Percentiles rank a stretch among this genome's conserved stretches.
These are phyloP conservation scores for Fragaria iinumae DNA, from an alignment of 306 rosid species.

Conservation along the genomic window DNA sequence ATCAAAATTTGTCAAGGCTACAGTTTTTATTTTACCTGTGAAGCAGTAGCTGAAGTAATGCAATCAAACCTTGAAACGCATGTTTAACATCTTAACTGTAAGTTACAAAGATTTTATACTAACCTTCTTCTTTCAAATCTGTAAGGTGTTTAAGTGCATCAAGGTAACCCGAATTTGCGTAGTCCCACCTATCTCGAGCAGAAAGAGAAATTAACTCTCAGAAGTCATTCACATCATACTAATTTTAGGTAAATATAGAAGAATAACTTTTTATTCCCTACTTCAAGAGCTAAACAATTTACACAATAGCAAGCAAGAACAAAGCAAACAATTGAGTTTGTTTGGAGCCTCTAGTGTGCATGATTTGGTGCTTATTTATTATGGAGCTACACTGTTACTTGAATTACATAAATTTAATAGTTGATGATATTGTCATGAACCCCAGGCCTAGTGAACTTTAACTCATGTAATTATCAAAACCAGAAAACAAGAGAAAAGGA, in stretches of 20 bases:
- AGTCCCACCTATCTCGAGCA: slow-evolving; percentile 80
- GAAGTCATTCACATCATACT: not conserved
- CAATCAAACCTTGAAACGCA: slow-evolving; percentile 35
- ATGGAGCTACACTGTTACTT: not conserved
- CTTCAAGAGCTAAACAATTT: not conserved
- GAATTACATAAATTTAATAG: not conserved
- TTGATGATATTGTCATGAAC: not conserved
- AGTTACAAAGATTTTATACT: slow-evolving; percentile 17
- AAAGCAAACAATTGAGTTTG: not conserved
- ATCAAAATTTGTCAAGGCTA: slow-evolving; percentile 88
- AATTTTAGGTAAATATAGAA: not conserved
- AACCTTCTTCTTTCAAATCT: slow-evolving; percentile 87
- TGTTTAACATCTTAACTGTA: slow-evolving; percentile 2
- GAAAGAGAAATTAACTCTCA: slow-evolving; percentile 18
- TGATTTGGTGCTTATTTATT: not conserved
- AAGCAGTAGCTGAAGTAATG: slow-evolving; percentile 29
- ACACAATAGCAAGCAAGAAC: slow-evolving; percentile 18
- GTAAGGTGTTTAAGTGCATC: slow-evolving; percentile 94
- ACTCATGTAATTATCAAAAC: not conserved
- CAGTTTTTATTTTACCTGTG: slow-evolving; percentile 88
- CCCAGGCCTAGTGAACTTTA: not conserved
- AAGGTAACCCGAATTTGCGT: slow-evolving; percentile 79
- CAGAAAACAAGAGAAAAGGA: not conserved
- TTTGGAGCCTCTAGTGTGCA: not conserved
- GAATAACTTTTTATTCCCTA: not conserved